Evolutionary conservation across 331 rosid species (phyloP).

Genomic region (Rhamnella rubrinervis): DNA sequence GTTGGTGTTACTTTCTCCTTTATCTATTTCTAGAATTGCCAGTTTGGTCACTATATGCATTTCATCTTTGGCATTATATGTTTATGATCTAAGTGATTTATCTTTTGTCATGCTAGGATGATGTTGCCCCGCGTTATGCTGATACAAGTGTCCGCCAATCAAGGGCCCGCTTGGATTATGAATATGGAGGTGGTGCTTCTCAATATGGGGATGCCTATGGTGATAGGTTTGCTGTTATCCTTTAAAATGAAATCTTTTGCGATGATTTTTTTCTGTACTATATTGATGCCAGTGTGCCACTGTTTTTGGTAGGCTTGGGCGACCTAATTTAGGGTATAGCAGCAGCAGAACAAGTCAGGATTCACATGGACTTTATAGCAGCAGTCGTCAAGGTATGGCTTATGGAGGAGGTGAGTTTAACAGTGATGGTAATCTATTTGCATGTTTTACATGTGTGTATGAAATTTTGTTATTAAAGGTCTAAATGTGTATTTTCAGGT

Average conservation of each 20-base stretch:
- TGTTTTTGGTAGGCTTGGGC: conserved; percentile 54
- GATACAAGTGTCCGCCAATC: conserved; percentile 82
- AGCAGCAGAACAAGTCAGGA: conserved; percentile 79
- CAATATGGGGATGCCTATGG: conserved; percentile 90
- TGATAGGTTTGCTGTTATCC: conserved; percentile 54
- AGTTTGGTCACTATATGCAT: neutral
- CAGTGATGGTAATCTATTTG: conserved; percentile 7
- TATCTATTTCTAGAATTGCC: neutral
- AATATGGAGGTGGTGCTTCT: conserved; percentile 71
- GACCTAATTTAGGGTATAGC: conserved; percentile 76
- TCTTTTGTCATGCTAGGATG: conserved; percentile 50
- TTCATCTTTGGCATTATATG: neutral
- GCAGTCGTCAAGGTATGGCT: conserved; percentile 73
- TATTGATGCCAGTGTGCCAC: neutral
- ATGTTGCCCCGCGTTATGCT: conserved; percentile 75
- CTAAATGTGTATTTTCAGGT: conserved; percentile 45
- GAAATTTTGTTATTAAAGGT: conserved; percentile 16
- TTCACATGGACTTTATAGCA: conserved; percentile 73
- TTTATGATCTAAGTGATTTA: neutral
- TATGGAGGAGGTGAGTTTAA: conserved; percentile 58
- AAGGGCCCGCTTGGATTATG: conserved; percentile 91
- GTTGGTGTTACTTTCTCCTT: conserved; percentile 36
- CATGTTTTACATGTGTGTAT: neutral
- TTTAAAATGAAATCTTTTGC: neutral
- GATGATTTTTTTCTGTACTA: neutral